Evolutionary conservation across 2,329 filamentous ascomycete species (phyloP), one percentile per base, ranked within the genome.

Genomic region (Graphiopsis chlorocephala): DNA sequence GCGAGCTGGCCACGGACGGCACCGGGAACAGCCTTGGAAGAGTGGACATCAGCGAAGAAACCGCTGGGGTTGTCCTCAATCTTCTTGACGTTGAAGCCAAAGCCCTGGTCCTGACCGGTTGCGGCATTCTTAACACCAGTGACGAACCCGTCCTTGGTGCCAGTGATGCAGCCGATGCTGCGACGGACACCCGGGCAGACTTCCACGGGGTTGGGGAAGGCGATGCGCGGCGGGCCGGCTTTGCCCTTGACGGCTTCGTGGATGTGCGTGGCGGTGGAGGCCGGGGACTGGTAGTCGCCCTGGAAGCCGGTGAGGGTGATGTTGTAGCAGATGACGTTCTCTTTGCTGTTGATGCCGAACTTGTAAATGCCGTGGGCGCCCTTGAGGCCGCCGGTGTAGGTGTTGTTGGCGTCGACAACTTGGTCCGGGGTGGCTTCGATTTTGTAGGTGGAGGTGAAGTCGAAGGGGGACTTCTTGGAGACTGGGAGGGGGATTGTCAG

Each of bases 41-140:
- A 83, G 74, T 86, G 84, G 1, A 81, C 77, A 69, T 86, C 84
- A 42, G 82, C 78, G 71, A 85, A 85, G 78, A 85, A 86, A 14
- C 69, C 77, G 6, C 68, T 66, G 0, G 84, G 83, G 70, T 85
- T 80, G 35, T 74, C 74, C 73, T 85, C 82, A 58, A 86, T 85
- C 75, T 83, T 74, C 45, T 70, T 70, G 47, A 86, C 79, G 23
- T 77, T 77, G 74, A 86, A 86, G 3, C 80, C 81, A 20, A 69
- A 75, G 17, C 79, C 82, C 17, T 80, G 80, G 67, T 84, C 82
- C 6, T 71, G 68, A 15, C 79, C 80, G 28, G 68, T 68, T 15
- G 65, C 53, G 58, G 79, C 77, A 25, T 77, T 74, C 14, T 72
- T 65, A 8, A 81, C 56, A 62, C 79, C 81, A 7, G 81, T 83